A percentile compares a stretch with the other conserved stretches of the same genome.
phyloP scores from a whole-genome alignment of 2,329 filamentous ascomycete species.

The Parafenestella ontariensis region DNA sequence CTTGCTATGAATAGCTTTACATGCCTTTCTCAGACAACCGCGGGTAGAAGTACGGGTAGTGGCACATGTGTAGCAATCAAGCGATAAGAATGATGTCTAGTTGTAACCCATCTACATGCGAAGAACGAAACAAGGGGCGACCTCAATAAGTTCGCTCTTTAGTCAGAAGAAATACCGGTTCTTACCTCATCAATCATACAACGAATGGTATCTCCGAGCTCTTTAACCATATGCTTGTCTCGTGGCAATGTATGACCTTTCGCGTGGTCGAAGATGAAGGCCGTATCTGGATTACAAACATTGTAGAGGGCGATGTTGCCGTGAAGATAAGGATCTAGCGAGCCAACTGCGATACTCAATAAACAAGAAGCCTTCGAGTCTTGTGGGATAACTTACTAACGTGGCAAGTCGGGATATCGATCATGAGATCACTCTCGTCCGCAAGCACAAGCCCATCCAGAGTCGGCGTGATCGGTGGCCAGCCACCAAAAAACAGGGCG shows the following conservation, averaged over 20 bases:
- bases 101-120: neutral
- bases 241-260: slow-evolving; percentile 68
- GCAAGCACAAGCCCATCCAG: slow-evolving; percentile 45
- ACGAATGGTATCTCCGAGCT: slow-evolving; percentile 38
- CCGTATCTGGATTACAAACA: slow-evolving; percentile 66
- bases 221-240: slow-evolving; percentile 38
- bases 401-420: slow-evolving; percentile 54
- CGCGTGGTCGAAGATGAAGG: slow-evolving; percentile 69
- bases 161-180: slow-evolving; percentile 7
- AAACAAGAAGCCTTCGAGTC: neutral
- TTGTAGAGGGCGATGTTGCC: slow-evolving; percentile 68
- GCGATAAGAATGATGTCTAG: neutral
- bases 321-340: slow-evolving; percentile 64
- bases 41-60: no score
- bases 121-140: neutral
- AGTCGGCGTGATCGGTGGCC: slow-evolving; percentile 50
- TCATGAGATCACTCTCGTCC: slow-evolving; percentile 50
- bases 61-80: no score
- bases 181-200: slow-evolving; percentile 32
- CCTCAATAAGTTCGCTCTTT: neutral
- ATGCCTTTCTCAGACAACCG: no score
- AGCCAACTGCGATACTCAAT: slow-evolving; percentile 17
- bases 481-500: slow-evolving; percentile 59
- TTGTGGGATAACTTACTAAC: slow-evolving; percentile 26
- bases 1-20: no score